phyloP scores from a whole-genome alignment of 345 rosid genomes.

The Citrus sinensis region DVS_A1.0 CM039163.1:51968501-51969000 shows the following conservation, averaged over 20 bases:
- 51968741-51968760: conserved; percentile 48
- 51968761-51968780: conserved; percentile 20
- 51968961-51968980: not conserved
- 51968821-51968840: conserved; percentile 48
- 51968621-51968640: not conserved
- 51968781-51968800: conserved; percentile 41
- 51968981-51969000: not conserved
- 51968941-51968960: not conserved
- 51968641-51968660: not conserved
- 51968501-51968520: not conserved
- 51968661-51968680: not conserved
- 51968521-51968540: too few species aligned
- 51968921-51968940: not conserved
- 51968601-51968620: too few species aligned
- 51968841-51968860: conserved; percentile 21
- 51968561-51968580: too few species aligned
- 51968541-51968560: too few species aligned
- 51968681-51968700: not conserved
- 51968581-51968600: too few species aligned
- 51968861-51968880: conserved; percentile 47
- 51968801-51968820: conserved; percentile 44
- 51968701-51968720: conserved; percentile 6
- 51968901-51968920: not conserved
- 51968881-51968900: conserved; percentile 33
- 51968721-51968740: conserved; percentile 20